Conservation (phyloP, 1,139 yeast genomes). For the Candida buenavistaensis region DNA sequence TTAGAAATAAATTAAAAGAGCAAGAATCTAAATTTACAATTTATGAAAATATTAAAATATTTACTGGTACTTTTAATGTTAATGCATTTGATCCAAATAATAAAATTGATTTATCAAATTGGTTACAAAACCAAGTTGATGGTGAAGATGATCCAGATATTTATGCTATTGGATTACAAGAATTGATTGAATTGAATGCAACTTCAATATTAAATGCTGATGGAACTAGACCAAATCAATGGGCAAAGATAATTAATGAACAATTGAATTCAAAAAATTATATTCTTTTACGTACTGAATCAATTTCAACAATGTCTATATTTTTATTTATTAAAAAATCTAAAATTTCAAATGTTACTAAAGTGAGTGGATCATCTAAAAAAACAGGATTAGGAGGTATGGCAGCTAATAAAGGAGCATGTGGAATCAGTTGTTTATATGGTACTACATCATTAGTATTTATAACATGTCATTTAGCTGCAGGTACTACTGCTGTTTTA, state of each 20-base stretch:
- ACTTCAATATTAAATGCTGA: constrained; percentile 77
- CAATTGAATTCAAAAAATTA: constrained; percentile 53
- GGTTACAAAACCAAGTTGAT: no score
- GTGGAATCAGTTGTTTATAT: constrained; percentile 76
- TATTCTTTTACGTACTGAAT: constrained; percentile 41
- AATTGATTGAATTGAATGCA: constrained; percentile 86
- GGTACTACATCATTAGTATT: constrained; percentile 80
- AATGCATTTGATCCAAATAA: constrained; percentile 63
- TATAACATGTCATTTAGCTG: constrained; percentile 92
- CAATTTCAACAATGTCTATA: constrained; percentile 46
- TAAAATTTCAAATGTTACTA: constrained; percentile 62
- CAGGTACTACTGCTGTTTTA: constrained; percentile 79
- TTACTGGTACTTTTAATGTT: constrained; percentile 86
- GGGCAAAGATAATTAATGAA: constrained; percentile 59
- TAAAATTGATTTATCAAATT: constrained; percentile 59
- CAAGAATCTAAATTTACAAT: constrained; percentile 61
- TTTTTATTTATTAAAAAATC: constrained; percentile 39
- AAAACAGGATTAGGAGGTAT: constrained; percentile 93
- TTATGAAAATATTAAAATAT: constrained; percentile 57
- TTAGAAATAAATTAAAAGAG: constrained; percentile 56
- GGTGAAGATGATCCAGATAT: no score
- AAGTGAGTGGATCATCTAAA: constrained; percentile 76
- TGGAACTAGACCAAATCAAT: constrained; percentile 57
- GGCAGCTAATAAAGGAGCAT: constrained; percentile 90
- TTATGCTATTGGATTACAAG: constrained; percentile 88